Evolutionary conservation across 495 filamentous ascomycete species (phyloP).

Genomic region (Penicillium fimorum): DNA sequence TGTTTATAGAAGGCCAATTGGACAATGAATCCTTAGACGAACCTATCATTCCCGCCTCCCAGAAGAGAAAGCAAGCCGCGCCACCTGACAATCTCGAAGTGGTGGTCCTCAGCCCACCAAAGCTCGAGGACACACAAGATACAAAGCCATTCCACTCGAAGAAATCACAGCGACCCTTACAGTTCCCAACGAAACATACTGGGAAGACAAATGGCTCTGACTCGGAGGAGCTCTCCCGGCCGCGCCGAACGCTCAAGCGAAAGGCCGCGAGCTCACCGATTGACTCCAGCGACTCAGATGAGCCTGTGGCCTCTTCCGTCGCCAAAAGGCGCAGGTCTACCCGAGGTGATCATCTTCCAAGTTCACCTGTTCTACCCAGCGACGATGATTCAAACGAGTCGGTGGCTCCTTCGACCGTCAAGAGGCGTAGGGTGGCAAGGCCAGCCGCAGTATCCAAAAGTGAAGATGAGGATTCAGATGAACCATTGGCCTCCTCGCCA

Average conservation of each 20-base stretch:
- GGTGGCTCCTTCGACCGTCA: slow-evolving; percentile 4
- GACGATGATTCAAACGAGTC: not conserved
- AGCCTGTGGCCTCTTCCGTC: slow-evolving; percentile 28
- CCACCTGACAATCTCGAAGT: not conserved
- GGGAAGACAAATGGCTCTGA: slow-evolving; percentile 9
- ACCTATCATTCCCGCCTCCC: slow-evolving; percentile 18
- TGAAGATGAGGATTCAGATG: slow-evolving; percentile 15
- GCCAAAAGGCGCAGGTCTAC: slow-evolving; percentile 18
- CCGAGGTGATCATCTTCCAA: not conserved
- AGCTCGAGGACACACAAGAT: not conserved
- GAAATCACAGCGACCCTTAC: not conserved
- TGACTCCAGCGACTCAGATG: slow-evolving; percentile 29
- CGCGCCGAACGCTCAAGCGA: slow-evolving; percentile 36
- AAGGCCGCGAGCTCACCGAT: slow-evolving; percentile 19
- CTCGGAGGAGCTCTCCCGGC: slow-evolving; percentile 23
- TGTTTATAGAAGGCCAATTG: slow-evolving; percentile 8
- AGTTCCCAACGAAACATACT: not conserved
- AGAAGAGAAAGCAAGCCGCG: slow-evolving; percentile 12
- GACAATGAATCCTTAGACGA: slow-evolving; percentile 22
- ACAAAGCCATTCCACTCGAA: not conserved
- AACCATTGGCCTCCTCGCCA: slow-evolving; percentile 27
- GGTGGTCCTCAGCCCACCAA: not conserved
- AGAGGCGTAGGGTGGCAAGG: not conserved
- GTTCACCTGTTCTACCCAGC: not conserved
- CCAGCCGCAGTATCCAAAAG: not conserved